A percentile compares a stretch with the other conserved stretches of the same genome.
These are phyloP conservation scores for Didymellaceae sp. DNA, from an alignment of 2,329 filamentous ascomycete genomes.

Conservation along the genomic window DNA sequence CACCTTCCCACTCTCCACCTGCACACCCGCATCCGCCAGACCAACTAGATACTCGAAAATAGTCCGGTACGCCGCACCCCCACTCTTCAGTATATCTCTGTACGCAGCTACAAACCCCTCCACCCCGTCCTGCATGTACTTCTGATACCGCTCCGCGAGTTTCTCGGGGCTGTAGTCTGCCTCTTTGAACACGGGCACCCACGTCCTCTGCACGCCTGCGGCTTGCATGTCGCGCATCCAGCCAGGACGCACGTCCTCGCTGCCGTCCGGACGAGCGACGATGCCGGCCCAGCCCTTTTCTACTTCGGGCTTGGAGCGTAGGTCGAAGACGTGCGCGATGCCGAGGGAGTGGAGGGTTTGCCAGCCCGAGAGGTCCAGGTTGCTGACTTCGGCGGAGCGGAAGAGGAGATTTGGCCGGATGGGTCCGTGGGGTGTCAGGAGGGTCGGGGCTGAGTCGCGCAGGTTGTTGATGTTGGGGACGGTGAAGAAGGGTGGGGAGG, in stretches of 20 bases:
- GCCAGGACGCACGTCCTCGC: constrained; percentile 40
- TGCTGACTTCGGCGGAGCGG: constrained; percentile 69
- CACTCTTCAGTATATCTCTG: constrained; percentile 64
- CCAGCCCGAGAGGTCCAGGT: constrained; percentile 32
- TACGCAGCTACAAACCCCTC: constrained; percentile 71
- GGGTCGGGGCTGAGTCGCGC: constrained; percentile 40
- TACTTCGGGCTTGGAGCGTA: constrained; percentile 69
- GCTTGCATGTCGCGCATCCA: constrained; percentile 35
- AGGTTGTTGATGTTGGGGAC: constrained; percentile 46
- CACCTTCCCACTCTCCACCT: constrained; percentile 33
- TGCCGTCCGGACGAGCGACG: constrained; percentile 39
- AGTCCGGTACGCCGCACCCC: constrained; percentile 59
- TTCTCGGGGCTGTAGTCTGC: constrained; percentile 68
- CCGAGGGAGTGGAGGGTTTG: constrained; percentile 53
- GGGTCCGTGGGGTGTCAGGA: constrained; percentile 41
- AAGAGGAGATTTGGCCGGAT: constrained; percentile 65
- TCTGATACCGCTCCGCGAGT: constrained; percentile 65
- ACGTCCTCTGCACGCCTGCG: constrained; percentile 59
- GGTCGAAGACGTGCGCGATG: constrained; percentile 72
- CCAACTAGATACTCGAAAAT: constrained; percentile 67
- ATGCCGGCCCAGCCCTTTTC: constrained; percentile 44
- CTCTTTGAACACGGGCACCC: constrained; percentile 69
- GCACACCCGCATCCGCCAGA: constrained; percentile 13
- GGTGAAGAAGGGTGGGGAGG: constrained; percentile 42
- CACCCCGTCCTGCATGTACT: constrained; percentile 64